A percentile compares a stretch with the other conserved stretches of the same genome.
Conservation (phyloP, 176 grass and related monocot species). For the Carex kokanica region DNA sequence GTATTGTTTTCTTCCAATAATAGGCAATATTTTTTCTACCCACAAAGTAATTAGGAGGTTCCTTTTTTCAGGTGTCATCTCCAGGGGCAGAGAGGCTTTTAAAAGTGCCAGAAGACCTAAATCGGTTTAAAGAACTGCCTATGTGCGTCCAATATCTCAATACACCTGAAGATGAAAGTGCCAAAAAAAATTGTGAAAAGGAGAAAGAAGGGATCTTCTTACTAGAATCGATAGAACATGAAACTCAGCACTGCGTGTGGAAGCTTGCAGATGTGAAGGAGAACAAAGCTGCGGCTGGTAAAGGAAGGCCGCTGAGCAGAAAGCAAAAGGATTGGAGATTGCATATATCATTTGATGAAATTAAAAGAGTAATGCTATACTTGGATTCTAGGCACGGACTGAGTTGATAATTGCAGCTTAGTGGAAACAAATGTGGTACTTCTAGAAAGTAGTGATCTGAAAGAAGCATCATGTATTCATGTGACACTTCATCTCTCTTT, state of each 20-base stretch:
- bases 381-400: slow-evolving; percentile 37
- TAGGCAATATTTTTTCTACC: not conserved
- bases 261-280: slow-evolving; percentile 89
- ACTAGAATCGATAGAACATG: slow-evolving; percentile 44
- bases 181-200: not conserved
- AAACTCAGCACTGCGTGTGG: slow-evolving; percentile 51
- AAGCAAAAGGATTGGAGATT: slow-evolving; percentile 88
- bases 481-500: not conserved
- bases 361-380: slow-evolving; percentile 65
- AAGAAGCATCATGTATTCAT: not conserved
- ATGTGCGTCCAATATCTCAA: slow-evolving; percentile 68
- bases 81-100: slow-evolving; percentile 83
- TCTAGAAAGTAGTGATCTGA: not conserved
- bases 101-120: slow-evolving; percentile 63
- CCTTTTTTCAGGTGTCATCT: slow-evolving; percentile 66
- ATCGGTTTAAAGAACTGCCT: slow-evolving; percentile 87
- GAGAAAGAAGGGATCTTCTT: slow-evolving; percentile 65
- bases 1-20: not conserved
- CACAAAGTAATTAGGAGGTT: not conserved
- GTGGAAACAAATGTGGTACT: not conserved
- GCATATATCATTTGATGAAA: slow-evolving; percentile 48
- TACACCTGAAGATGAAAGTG: slow-evolving; percentile 26
- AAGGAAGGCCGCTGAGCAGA: slow-evolving; percentile 76
- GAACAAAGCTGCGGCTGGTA: slow-evolving; percentile 59
- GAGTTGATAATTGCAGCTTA: not conserved